Base-by-base conservation (phyloP, 1,284 basidiomycete species). In the Rhodotorula sp. region DNA sequence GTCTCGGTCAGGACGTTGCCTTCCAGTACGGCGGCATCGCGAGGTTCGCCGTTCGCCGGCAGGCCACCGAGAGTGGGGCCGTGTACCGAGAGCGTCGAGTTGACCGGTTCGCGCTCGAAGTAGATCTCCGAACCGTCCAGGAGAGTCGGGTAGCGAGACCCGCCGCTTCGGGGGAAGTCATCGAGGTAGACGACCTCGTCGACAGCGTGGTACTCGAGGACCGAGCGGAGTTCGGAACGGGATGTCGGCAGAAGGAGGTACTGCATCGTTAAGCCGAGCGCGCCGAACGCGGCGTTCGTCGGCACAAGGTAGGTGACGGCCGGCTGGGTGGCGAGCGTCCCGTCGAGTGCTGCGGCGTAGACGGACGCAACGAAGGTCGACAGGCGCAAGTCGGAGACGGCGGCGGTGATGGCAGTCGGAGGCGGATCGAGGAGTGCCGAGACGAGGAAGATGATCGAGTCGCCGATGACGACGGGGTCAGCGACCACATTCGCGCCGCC, bases 351-450 rank as follows among this genome's bases (percentile, higher is more conserved):
- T 4, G 91, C 89, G 3, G 94, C 91, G 78, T 92, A 93, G 24
- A 94, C 84, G 5, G 92, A 89, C 0, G 93, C 92, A 52, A 98
- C 86, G 81, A 94, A 99, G 2, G 89, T 88, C 0, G 94, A 95
- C 29, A 93, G 84, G 49, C 92, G 88, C 7, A 96, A 84, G 62
- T 86, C 85, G 0, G 93, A 90, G 17, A 96, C 84, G 7, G 92
- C 89, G 4, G 91, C 90, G 77, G 90, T 86, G 48, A 98, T 82
- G 22, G 89, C 86, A 78, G 94, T 90, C 0, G 85, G 82, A 0
- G 96, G 96, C 22, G 92, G 91, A 11, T 87, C 83, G 30, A 98
- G 83, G 0, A 94, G 87, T 46, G 88, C 86, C 0, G 92, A 90
- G 55, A 98, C 82, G 75, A 98, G 89, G 81, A 99, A 99, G 72